Evolutionary conservation across 805 yeast species (phyloP), one percentile per base, ranked within the genome.

Genomic region (Saccharomycopsis microspora): DNA sequence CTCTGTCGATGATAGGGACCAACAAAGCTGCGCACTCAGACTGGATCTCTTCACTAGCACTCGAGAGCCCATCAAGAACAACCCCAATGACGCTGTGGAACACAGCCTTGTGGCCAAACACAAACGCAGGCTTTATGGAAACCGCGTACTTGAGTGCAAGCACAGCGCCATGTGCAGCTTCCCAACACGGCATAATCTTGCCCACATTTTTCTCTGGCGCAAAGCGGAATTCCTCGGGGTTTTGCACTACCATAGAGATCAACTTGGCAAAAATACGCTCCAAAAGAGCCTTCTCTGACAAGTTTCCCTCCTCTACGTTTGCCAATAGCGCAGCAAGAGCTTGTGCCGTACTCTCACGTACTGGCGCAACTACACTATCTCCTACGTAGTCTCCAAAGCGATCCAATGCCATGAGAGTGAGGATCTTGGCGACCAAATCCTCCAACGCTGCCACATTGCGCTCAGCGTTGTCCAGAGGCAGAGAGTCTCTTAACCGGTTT

Each of bases 291-390:
- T 45, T 43, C 34, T 51, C 50, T 10, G 33, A 32, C 9, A 31
- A 36, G 38, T 75, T 74, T 19, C 79, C 72, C 34, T 52, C 63
- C 49, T 67, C 65, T 44, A 93, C 64, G 63, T 87, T 93, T n/a
- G 83, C 67, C 41, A 93, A 66, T 38, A 90, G 65, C 1, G 96
- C 96, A 10, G 96, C 97, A 43, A 93, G 65, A 0, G 96, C 79
- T 64, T 93, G 99, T 0, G 96, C 97, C 32, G 90, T 87, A 35
- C 96, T 87, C 64, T 94, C 99, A 59, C 98, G 70, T 4, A 93
- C 97, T 1, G 99, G 99, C 0, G 97, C 97, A 37, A 93, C 95
- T 9, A 93, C 99, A 5, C 95, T 94, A 60, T 93, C 99, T 40
- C 95, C 82, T 33, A 93, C 95, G 63, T 85, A 93, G 67, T 93